phyloP scores from a whole-genome alignment of 2,329 filamentous ascomycete genomes.

The Cladophialophora bantiana region DNA sequence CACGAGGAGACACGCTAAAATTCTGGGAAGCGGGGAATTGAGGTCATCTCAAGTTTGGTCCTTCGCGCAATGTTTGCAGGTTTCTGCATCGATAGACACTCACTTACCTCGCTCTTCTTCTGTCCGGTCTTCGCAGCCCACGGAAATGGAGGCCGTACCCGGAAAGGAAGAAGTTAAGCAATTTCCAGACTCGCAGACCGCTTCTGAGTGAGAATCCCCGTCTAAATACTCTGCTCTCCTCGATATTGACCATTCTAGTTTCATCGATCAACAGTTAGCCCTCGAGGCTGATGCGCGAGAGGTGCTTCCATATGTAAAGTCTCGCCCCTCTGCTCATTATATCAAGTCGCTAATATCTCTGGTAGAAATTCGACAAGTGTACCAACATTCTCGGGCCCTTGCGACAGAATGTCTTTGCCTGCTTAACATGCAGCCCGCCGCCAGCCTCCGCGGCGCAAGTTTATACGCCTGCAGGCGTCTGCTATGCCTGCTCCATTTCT shows the following conservation, averaged over 20 bases:
- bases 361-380: constrained; percentile 88
- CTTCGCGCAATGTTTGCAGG: background rate
- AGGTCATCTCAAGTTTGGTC: constrained; percentile 1
- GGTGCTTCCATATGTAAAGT: constrained; percentile 83
- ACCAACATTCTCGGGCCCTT: constrained; percentile 88
- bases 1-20: constrained; percentile 19
- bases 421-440: constrained; percentile 88
- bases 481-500: constrained; percentile 95
- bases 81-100: background rate
- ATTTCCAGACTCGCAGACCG: constrained; percentile 73
- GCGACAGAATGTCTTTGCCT: constrained; percentile 88
- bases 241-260: constrained; percentile 48
- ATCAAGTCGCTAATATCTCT: constrained; percentile 34
- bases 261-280: constrained; percentile 85
- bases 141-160: constrained; percentile 28
- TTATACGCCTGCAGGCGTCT: constrained; percentile 80
- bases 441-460: constrained; percentile 67
- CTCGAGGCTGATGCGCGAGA: constrained; percentile 96
- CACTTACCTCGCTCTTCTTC: background rate
- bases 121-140: background rate
- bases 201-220: constrained; percentile 65
- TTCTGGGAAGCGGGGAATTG: constrained; percentile 6
- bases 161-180: constrained; percentile 13
- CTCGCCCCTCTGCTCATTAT: background rate
- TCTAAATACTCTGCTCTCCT: background rate